phyloP scores from a whole-genome alignment of 2,329 filamentous ascomycete species.

The Chaetothyriales sp. region DNA sequence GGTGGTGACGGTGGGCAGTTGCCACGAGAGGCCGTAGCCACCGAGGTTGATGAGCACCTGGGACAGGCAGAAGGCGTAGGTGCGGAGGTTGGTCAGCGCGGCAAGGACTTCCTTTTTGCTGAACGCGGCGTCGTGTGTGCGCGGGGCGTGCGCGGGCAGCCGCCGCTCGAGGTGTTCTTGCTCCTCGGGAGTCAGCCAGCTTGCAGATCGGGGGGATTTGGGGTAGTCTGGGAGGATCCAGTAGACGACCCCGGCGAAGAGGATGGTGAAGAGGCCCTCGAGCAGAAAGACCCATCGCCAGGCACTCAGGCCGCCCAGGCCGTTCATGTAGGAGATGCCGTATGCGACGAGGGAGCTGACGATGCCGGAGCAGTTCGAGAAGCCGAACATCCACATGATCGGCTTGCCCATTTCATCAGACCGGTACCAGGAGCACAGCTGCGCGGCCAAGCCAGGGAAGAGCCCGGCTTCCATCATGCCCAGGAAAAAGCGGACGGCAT shows the following conservation, averaged over 20 bases:
- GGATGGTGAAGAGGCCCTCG: constrained; percentile 29
- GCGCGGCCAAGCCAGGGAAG: constrained; percentile 29
- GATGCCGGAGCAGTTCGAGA: constrained; percentile 24
- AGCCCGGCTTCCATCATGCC: constrained; percentile 30
- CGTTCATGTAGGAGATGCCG: constrained; percentile 15
- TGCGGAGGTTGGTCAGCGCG: constrained; percentile 26
- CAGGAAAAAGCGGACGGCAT: constrained; percentile 27
- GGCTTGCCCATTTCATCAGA: constrained; percentile 31
- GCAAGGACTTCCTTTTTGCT: constrained; percentile 25
- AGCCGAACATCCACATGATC: constrained; percentile 31
- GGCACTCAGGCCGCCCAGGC: constrained; percentile 14
- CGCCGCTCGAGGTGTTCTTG: constrained; percentile 36
- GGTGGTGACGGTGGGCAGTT: constrained; percentile 29
- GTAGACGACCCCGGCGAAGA: constrained; percentile 27
- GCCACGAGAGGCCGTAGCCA: constrained; percentile 30
- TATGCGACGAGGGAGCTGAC: constrained; percentile 23
- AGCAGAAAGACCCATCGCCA: constrained; percentile 28
- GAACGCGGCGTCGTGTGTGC: constrained; percentile 28
- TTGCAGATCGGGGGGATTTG: constrained; percentile 27
- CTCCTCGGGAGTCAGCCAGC: constrained; percentile 33
- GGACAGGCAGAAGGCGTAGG: constrained; percentile 33
- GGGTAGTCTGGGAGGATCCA: constrained; percentile 32
- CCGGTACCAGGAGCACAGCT: constrained; percentile 34
- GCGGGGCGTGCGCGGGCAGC: constrained; percentile 29
- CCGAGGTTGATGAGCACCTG: constrained; percentile 35